These are phyloP conservation scores for Colletotrichum neosansevieriae DNA, from an alignment of 2,329 filamentous ascomycete genomes.

Conservation along the genomic window DNA sequence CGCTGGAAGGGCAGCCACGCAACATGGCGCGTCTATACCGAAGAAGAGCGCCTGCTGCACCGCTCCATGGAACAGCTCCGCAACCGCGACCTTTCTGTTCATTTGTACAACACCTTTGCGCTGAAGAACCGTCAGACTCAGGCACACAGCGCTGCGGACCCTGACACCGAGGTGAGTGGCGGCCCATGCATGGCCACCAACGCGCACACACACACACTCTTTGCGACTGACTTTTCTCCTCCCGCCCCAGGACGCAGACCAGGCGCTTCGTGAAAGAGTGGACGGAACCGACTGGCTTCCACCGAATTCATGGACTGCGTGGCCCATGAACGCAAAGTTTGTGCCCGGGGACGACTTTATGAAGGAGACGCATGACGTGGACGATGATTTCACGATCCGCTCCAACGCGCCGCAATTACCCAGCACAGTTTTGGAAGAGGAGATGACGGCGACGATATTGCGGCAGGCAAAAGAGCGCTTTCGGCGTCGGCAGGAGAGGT, in stretches of 20 bases:
- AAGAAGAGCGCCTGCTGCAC: constrained; percentile 71
- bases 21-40: constrained; percentile 75
- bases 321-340: constrained; percentile 76
- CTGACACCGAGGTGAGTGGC: constrained; percentile 8
- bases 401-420: constrained; percentile 58
- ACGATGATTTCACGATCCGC: constrained; percentile 65
- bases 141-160: constrained; percentile 1
- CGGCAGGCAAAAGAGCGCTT: constrained; percentile 77
- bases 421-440: constrained; percentile 76
- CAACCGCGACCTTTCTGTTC: constrained; percentile 76
- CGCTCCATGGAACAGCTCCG: constrained; percentile 72
- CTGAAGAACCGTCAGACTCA: constrained; percentile 65
- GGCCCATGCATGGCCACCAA: not conserved
- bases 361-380: constrained; percentile 57
- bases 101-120: constrained; percentile 83
- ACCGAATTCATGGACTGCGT: constrained; percentile 81
- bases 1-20: constrained; percentile 75
- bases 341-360: constrained; percentile 71
- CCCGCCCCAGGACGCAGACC: constrained; percentile 17
- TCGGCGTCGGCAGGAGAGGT: constrained; percentile 49
- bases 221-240: not conserved
- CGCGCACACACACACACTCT: too few species aligned
- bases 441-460: constrained; percentile 74
- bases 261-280: constrained; percentile 42
- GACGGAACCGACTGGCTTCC: constrained; percentile 59